Evolutionary conservation across 2,329 filamentous ascomycete species (phyloP).

Genomic region (Trematosphaeria pertusa): DNA sequence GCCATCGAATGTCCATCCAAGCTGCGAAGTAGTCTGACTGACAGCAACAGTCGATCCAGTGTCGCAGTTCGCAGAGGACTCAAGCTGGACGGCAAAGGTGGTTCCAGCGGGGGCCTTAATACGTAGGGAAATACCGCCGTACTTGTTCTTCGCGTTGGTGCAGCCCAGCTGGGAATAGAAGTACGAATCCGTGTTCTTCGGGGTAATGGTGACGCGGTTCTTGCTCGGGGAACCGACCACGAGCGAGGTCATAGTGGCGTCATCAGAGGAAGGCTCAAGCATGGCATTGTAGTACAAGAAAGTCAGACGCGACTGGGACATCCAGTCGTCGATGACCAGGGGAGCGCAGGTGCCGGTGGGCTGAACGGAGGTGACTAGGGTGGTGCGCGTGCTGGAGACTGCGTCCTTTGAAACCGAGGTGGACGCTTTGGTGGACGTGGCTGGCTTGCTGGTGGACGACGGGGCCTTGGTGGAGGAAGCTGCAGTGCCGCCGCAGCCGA

Average conservation of each 20-base stretch:
- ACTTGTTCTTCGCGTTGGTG: slow-evolving; percentile 57
- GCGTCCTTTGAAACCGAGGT: slow-evolving; percentile 4
- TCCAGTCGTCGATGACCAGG: slow-evolving; percentile 66
- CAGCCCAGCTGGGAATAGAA: slow-evolving; percentile 66
- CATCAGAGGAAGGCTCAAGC: slow-evolving; percentile 62
- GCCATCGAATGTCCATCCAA: slow-evolving; percentile 68
- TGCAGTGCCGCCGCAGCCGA: slow-evolving; percentile 49
- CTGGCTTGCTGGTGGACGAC: slow-evolving; percentile 6
- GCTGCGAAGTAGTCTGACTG: slow-evolving; percentile 54
- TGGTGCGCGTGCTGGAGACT: slow-evolving; percentile 19
- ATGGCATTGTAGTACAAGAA: slow-evolving; percentile 68
- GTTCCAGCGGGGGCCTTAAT: slow-evolving; percentile 63
- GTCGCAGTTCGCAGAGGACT: slow-evolving; percentile 57
- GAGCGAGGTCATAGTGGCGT: slow-evolving; percentile 64
- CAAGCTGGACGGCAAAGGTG: slow-evolving; percentile 60
- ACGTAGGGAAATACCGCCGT: slow-evolving; percentile 63
- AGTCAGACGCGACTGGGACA: slow-evolving; percentile 66
- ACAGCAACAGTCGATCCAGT: slow-evolving; percentile 43
- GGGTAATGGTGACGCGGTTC: slow-evolving; percentile 61
- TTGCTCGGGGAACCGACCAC: slow-evolving; percentile 56
- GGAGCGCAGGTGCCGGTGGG: slow-evolving; percentile 49
- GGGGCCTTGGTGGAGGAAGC: slow-evolving; percentile 11
- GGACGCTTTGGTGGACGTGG: slow-evolving; percentile 3
- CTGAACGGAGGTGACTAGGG: slow-evolving; percentile 21
- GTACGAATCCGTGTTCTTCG: slow-evolving; percentile 58